These are phyloP conservation scores for Sclerotinia spermophila DNA, from an alignment of 2,329 filamentous ascomycete species.

Conservation along the genomic window DNA sequence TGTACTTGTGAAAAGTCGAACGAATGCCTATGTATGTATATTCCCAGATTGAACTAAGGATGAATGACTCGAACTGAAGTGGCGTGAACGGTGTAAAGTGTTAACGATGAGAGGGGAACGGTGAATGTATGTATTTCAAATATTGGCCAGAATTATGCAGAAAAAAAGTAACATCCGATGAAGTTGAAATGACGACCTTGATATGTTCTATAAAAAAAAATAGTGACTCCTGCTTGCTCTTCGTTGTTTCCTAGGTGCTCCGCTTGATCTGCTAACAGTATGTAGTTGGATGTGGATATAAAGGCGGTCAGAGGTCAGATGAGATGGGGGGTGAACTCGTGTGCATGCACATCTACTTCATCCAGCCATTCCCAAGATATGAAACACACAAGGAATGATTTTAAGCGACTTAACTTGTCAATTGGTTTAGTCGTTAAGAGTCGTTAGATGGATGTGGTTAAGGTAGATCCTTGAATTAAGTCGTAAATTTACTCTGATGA, in stretches of 20 bases:
- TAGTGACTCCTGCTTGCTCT: constrained; percentile 3
- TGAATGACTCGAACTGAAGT: not conserved
- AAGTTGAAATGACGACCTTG: not conserved
- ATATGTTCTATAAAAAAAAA: not conserved
- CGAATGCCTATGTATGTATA: not conserved
- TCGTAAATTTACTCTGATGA: constrained; percentile 3
- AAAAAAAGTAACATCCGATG: not conserved
- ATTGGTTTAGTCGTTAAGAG: not conserved
- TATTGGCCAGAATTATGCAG: not conserved
- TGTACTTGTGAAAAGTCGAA: not conserved
- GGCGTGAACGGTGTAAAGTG: not conserved
- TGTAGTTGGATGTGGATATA: constrained; percentile 13
- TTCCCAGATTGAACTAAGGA: not conserved
- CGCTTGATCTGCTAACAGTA: constrained; percentile 4
- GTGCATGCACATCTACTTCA: not conserved
- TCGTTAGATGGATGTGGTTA: too few species aligned
- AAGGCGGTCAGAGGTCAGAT: constrained; percentile 12
- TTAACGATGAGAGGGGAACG: not conserved
- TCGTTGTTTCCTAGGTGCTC: not conserved
- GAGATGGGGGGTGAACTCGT: not conserved
- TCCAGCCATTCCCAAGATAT: not conserved
- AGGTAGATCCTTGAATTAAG: not conserved
- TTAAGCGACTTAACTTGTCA: not conserved
- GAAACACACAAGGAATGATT: not conserved
- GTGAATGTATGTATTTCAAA: not conserved